Base-by-base conservation (phyloP, 306 rosid genomes). In the Pterocarpus santalinus region DNA sequence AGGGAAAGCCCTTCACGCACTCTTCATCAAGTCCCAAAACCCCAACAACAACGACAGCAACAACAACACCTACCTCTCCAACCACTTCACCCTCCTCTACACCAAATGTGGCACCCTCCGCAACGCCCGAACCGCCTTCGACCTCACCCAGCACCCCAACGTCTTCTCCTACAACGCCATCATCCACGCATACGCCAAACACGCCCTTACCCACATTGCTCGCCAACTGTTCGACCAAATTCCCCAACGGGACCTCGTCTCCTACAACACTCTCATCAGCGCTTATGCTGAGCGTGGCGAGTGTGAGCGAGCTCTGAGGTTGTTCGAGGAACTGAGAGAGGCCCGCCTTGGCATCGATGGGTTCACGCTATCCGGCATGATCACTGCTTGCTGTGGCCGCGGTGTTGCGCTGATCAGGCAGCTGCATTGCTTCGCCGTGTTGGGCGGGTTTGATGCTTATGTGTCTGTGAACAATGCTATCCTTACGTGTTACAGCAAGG, bases 151-250 rank as follows among this genome's bases (percentile, higher is more conserved):
- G 13, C 1, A 84, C 69, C 90, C 80, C 47, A 87, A 87, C 16
- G 86, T 87, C 10, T 80, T 90, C 94, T 93, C 98, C 5, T 93
- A 88, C 38, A 93, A 93, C 83, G 76, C 94, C 66, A 88, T 94
- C 34, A 63, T 90, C 89, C 73, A 90, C 5, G 86, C 86, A 4
- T 83, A 81, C 43, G 84, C 76, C 1, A 83, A 81, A 81, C 57
- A 69, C 44, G 74, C 87, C 41, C 81, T 62, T 1, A 7, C 15
- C 36, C 73, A 64, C 9, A 73, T 77, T 12, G 90, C 90, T 73
- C 90, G 11, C 82, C 76, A 68, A 1, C 17, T 84, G 86, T 83
- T 87, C 36, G 90, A 87, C 44, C 61, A 77, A 81, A 87, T 83
- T 63, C 90, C 87, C 5, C 82, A 77, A 9, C 90, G 76, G 3